phyloP scores from a whole-genome alignment of 2,329 filamentous ascomycete genomes.

The Pseudocercospora ulei region DNA sequence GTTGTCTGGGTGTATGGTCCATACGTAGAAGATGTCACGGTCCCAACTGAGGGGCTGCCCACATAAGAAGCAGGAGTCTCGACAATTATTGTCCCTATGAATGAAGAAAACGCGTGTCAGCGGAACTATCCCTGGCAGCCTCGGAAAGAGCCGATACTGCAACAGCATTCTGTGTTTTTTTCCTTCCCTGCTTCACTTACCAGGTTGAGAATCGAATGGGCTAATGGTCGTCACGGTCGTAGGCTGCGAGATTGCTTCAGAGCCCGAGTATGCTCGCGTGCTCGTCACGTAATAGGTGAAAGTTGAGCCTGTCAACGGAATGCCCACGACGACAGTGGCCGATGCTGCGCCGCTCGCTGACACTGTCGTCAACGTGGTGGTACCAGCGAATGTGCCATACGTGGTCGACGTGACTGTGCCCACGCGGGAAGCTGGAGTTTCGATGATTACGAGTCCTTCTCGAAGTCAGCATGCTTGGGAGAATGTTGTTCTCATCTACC shows the following conservation, averaged over 20 bases:
- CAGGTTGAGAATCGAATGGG: conserved; percentile 3
- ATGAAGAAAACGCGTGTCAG: neutral
- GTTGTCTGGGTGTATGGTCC: neutral
- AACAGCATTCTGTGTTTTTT: no score
- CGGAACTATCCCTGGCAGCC: neutral
- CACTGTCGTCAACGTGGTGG: conserved; percentile 4
- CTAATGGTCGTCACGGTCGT: conserved; percentile 1
- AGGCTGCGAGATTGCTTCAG: neutral
- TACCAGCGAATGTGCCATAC: conserved; percentile 8
- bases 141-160: no score
- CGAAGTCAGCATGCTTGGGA: neutral
- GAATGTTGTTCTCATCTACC: neutral
- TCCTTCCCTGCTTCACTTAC: neutral
- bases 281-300: conserved; percentile 5
- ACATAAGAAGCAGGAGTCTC: conserved; percentile 3
- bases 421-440: conserved; percentile 2
- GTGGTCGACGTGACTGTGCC: conserved; percentile 8
- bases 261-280: neutral
- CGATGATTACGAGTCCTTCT: neutral
- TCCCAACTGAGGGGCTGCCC: neutral
- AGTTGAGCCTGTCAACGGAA: neutral
- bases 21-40: conserved; percentile 1
- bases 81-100: neutral
- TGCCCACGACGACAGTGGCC: neutral
- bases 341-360: neutral